phyloP scores from a whole-genome alignment of 1,284 basidiomycete genomes.

The Leccinum pachyderme region DNA sequence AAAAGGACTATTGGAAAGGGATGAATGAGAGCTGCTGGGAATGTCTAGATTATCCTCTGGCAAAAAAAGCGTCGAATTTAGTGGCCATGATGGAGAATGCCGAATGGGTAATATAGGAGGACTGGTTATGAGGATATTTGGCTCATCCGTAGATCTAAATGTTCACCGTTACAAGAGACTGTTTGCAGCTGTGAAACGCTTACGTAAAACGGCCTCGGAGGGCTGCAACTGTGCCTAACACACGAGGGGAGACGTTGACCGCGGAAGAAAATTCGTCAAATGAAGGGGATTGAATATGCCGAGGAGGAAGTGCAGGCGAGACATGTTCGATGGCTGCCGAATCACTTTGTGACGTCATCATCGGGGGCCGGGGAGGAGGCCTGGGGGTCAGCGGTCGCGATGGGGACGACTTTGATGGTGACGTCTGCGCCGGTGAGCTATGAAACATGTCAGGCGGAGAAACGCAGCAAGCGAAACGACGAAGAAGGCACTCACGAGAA shows the following conservation, averaged over 20 bases:
- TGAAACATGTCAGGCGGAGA: neutral
- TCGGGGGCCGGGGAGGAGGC: conserved; percentile 11
- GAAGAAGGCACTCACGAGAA: conserved; percentile 48
- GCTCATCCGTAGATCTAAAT: conserved; percentile 22
- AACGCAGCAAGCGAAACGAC: neutral
- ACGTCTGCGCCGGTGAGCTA: conserved; percentile 15
- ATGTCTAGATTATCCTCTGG: conserved; percentile 24
- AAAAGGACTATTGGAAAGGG: conserved; percentile 27
- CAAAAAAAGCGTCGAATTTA: conserved; percentile 20
- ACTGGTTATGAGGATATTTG: conserved; percentile 26
- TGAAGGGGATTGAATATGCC: conserved; percentile 9
- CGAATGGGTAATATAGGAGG: conserved; percentile 23
- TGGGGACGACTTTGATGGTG: conserved; percentile 7
- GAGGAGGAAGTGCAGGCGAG: conserved; percentile 18
- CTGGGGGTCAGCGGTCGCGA: conserved; percentile 21
- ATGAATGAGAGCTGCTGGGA: conserved; percentile 22
- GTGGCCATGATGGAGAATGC: conserved; percentile 11
- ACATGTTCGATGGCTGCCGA: conserved; percentile 8
- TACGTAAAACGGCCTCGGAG: conserved; percentile 21
- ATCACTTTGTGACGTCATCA: conserved; percentile 24
- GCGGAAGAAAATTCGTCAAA: conserved; percentile 4
- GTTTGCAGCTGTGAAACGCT: conserved; percentile 5
- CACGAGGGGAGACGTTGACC: conserved; percentile 5
- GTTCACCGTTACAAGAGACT: neutral
- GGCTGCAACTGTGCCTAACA: conserved; percentile 10